Evolutionary conservation across 768 basidiomycete species (phyloP).

Genomic region (Mycena metata): DNA sequence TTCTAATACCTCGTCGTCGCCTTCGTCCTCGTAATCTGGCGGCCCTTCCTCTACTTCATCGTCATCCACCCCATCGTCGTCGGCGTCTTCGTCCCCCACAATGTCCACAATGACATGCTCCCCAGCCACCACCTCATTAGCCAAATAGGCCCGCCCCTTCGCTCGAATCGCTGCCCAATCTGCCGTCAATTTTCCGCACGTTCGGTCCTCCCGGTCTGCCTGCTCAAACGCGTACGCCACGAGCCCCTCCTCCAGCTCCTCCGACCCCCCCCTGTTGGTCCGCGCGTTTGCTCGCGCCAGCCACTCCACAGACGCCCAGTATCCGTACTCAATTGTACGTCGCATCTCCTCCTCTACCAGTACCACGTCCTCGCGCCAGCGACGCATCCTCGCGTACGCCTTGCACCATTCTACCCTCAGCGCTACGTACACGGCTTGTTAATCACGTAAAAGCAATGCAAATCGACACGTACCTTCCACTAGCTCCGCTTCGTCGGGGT

Average conservation of each 20-base stretch:
- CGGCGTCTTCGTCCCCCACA: neutral
- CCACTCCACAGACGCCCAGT: neutral
- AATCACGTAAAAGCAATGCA: neutral
- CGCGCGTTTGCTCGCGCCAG: neutral
- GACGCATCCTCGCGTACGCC: slow-evolving; percentile 10
- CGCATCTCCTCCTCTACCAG: slow-evolving; percentile 29
- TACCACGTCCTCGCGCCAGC: slow-evolving; percentile 27
- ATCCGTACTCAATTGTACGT: slow-evolving; percentile 9
- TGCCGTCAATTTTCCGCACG: neutral
- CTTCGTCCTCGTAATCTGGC: neutral
- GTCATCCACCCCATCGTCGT: too few species aligned
- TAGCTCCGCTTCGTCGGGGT: neutral
- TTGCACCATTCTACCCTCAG: slow-evolving; percentile 25
- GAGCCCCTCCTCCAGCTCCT: neutral
- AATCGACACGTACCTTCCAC: neutral
- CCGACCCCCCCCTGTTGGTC: too few species aligned
- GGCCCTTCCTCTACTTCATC: neutral
- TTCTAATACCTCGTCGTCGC: neutral
- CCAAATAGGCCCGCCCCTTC: neutral
- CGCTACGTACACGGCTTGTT: neutral
- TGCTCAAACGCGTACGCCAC: slow-evolving; percentile 1
- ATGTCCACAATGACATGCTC: neutral
- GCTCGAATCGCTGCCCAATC: neutral
- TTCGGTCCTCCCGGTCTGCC: neutral
- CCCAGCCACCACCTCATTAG: neutral